Evolutionary conservation across 495 filamentous ascomycete genomes (phyloP), one percentile per base, ranked within the genome.

Genomic region (Tuber brumale): DNA sequence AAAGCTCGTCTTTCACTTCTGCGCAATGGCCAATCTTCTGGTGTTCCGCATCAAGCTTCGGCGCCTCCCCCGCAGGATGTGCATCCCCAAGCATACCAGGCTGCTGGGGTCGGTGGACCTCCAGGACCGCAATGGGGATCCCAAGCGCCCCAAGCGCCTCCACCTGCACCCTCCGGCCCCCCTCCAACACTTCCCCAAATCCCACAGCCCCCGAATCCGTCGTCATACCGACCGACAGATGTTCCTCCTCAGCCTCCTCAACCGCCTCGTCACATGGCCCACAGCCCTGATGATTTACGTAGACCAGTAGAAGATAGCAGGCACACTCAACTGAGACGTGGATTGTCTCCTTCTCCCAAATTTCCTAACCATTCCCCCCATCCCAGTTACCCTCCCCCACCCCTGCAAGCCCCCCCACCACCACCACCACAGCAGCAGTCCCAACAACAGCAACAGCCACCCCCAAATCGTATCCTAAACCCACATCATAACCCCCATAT

Each of bases 1-100:
- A 99, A 99, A 82, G 93, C 94, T 75, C 91, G 95, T 57, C 86
- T 99, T 77, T 92, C 96, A 81, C 88, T 99, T 41, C 88, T 99
- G 39, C 90, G 92, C 43, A 92, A 87, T 74, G 93, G 93, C 69
- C 91, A 93, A 77, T 88, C 91, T 18, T 90, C 88, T 71, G 92
- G 92, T 48, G 84, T 89, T 74, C 88, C 90, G 51, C 90, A 88
- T 74, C 91, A 92, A 81, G 88, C 84, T 78, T 89, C 87, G 75
- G 90, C 88, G 37, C 91, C 91, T 27, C 86, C 92, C 76, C 92
- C 92, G 21, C 92, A 94, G 84, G 92, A 95, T 84, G 91, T 94
- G n/a, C 88, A 89, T 80, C 93, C 93, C 48, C 92, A 94, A 81
- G 91, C 92, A 35, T 95, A 96, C 80, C 92, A 94, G 81, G 88